Evolutionary conservation across 164 flowering plant genomes (phyloP).

Genomic region (Sedum album): DNA sequence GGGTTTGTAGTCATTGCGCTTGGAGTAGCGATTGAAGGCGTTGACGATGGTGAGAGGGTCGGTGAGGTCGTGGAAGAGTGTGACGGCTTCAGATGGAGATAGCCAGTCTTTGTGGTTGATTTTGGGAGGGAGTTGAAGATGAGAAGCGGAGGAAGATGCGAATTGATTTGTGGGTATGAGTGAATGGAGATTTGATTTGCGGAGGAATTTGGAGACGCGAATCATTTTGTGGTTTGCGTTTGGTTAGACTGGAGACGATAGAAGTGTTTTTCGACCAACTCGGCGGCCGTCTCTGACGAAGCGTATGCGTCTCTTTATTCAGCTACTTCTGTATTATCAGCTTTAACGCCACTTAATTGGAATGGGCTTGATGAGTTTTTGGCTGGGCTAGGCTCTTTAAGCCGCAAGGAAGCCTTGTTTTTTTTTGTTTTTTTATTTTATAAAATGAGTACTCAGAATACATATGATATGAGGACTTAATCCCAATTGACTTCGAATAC

Average conservation of each 20-base stretch:
- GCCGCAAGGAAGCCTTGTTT: no score
- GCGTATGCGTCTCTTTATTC: no score
- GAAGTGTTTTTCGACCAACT: no score
- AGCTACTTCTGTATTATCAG: no score
- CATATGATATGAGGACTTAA: no score
- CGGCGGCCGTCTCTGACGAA: no score
- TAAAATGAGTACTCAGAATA: no score
- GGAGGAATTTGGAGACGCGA: background rate
- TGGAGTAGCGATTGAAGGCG: slow-evolving; percentile 35
- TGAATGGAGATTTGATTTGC: background rate
- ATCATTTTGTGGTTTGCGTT: background rate
- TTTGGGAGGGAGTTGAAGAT: slow-evolving; percentile 6
- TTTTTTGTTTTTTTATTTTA: no score
- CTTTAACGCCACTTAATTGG: no score
- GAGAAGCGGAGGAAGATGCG: background rate
- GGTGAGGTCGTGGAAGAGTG: slow-evolving; percentile 36
- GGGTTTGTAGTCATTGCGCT: slow-evolving; percentile 75
- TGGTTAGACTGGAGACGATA: background rate
- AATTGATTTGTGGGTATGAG: background rate
- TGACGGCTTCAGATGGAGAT: slow-evolving; percentile 47
- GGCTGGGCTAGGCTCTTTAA: no score
- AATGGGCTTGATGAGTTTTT: no score
- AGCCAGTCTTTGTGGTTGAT: slow-evolving; percentile 80
- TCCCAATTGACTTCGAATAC: no score
- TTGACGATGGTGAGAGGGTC: slow-evolving; percentile 36